Evolutionary conservation across 2,329 filamentous ascomycete genomes (phyloP).

Genomic region (Xylariaceae sp.): DNA sequence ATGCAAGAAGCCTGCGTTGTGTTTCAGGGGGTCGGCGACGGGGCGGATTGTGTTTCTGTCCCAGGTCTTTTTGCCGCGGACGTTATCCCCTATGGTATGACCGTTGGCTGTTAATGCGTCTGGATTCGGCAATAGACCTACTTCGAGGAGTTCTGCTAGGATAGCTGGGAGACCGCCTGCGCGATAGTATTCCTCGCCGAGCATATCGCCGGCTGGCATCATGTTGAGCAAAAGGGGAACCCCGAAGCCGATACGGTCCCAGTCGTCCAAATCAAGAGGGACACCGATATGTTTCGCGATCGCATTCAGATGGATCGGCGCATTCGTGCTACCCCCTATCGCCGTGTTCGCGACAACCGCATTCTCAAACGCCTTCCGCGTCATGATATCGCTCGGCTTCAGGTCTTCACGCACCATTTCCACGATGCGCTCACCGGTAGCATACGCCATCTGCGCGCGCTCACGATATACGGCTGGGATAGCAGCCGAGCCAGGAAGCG

Average conservation of each 20-base stretch:
- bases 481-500: constrained; percentile 45
- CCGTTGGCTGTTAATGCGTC: constrained; percentile 43
- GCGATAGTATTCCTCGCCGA: constrained; percentile 50
- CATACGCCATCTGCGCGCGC: constrained; percentile 43
- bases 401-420: constrained; percentile 45
- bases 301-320: constrained; percentile 51
- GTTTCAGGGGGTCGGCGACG: constrained; percentile 42
- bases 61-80: constrained; percentile 42
- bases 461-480: constrained; percentile 48
- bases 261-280: constrained; percentile 46
- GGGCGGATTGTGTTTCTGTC: constrained; percentile 43
- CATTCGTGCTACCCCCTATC: constrained; percentile 53
- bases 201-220: constrained; percentile 48
- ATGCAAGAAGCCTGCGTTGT: constrained; percentile 48
- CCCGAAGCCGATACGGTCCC: constrained; percentile 46
- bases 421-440: constrained; percentile 45
- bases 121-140: constrained; percentile 40
- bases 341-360: constrained; percentile 50
- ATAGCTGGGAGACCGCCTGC: constrained; percentile 49
- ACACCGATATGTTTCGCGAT: constrained; percentile 51
- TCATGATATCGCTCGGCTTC: constrained; percentile 51
- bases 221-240: constrained; percentile 50
- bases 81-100: constrained; percentile 40
- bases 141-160: constrained; percentile 48
- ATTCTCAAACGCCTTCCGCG: constrained; percentile 51